A percentile compares a stretch with the other conserved stretches of the same genome.
phyloP scores from a whole-genome alignment of 2,329 filamentous ascomycete genomes.

The Microsporum ferrugineum region DNA sequence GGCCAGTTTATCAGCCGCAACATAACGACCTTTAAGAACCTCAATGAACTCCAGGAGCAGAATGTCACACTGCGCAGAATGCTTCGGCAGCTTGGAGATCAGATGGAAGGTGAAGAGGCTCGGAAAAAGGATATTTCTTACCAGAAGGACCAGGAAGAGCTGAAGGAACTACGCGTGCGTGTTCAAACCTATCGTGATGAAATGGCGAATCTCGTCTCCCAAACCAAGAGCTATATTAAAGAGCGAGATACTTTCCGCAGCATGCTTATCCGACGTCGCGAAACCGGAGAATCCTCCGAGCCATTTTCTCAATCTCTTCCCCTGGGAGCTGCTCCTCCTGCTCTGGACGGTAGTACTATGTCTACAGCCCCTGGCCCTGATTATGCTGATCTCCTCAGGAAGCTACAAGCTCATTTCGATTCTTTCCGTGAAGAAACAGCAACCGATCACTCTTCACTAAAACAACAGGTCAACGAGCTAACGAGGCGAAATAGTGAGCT shows the following conservation, averaged over 20 bases:
- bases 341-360: constrained; percentile 33
- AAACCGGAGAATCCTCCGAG: constrained; percentile 50
- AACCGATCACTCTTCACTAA: constrained; percentile 68
- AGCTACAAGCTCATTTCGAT: constrained; percentile 83
- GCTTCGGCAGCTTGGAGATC: constrained; percentile 70
- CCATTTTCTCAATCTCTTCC: constrained; percentile 62
- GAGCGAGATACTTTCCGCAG: constrained; percentile 97
- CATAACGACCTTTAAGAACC: constrained; percentile 77
- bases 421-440: constrained; percentile 75
- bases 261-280: constrained; percentile 68
- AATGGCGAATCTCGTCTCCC: constrained; percentile 65
- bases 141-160: constrained; percentile 52
- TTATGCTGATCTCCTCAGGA: constrained; percentile 67
- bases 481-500: constrained; percentile 71
- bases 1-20: constrained; percentile 81
- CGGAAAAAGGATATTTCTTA: constrained; percentile 46
- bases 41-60: constrained; percentile 74
- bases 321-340: constrained; percentile 39
- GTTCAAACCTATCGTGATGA: constrained; percentile 74
- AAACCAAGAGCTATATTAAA: constrained; percentile 84
- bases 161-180: constrained; percentile 61
- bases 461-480: constrained; percentile 71
- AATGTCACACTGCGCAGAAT: constrained; percentile 75
- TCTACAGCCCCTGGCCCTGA: constrained; percentile 52
- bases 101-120: constrained; percentile 85